A percentile compares a stretch with the other conserved stretches of the same genome.
These are phyloP conservation scores for Cadophora gregata DNA, from an alignment of 2,329 filamentous ascomycete genomes.

Conservation along the genomic window DNA sequence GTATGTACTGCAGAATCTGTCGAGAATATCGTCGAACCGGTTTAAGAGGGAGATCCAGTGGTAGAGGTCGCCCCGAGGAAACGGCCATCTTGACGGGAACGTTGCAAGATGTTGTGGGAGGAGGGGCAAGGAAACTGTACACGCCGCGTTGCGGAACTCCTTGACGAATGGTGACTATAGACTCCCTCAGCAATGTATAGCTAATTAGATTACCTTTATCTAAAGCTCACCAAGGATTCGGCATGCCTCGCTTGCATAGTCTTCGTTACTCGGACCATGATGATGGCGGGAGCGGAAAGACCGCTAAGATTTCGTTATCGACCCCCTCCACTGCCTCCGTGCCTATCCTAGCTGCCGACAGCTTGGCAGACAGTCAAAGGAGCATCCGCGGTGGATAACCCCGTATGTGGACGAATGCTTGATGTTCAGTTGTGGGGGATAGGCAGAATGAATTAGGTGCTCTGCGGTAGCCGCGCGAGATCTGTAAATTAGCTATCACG, in stretches of 20 bases:
- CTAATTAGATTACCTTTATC: not conserved
- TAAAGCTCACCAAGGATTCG: conserved; percentile 65
- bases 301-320: conserved; percentile 50
- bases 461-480: conserved; percentile 27
- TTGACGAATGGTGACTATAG: conserved; percentile 84
- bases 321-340: conserved; percentile 60
- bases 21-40: conserved; percentile 88
- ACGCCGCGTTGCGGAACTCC: conserved; percentile 76
- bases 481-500: conserved; percentile 26
- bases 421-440: conserved; percentile 25
- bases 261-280: conserved; percentile 73
- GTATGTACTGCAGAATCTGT: conserved; percentile 82
- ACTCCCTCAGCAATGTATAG: conserved; percentile 27
- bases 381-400: conserved; percentile 46
- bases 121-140: conserved; percentile 72
- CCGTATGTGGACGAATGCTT: conserved; percentile 30
- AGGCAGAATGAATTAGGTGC: conserved; percentile 16
- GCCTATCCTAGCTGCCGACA: conserved; percentile 38
- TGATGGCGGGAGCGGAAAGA: conserved; percentile 63
- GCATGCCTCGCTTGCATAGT: conserved; percentile 69
- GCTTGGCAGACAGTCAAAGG: conserved; percentile 40
- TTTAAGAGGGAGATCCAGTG: conserved; percentile 97
- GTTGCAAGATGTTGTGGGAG: conserved; percentile 77
- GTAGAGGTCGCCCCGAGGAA: conserved; percentile 93
- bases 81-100: conserved; percentile 92